Evolutionary conservation across 352 stramenopile species (phyloP).

Genomic region (Pythium aristosporum): DNA sequence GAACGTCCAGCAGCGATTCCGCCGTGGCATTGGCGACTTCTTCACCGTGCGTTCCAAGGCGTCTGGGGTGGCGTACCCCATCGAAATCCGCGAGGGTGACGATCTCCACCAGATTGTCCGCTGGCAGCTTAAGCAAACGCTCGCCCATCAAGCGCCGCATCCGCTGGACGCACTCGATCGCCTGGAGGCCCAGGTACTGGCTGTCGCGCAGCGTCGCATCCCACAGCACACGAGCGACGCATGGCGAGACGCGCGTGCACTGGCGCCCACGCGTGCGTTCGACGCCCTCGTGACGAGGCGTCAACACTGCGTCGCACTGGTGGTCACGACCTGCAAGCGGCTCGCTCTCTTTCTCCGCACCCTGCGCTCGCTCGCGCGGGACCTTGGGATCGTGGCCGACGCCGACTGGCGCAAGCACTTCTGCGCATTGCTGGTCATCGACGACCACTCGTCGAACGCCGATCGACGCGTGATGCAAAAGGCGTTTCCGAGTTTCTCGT

Average conservation of each 20-base stretch:
- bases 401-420: conserved; percentile 28
- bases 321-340: conserved; percentile 65
- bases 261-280: conserved; percentile 8
- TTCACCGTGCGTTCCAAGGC: conserved; percentile 7
- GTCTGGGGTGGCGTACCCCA: neutral
- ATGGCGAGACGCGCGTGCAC: conserved; percentile 29
- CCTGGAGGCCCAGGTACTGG: neutral
- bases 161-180: neutral
- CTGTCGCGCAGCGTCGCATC: neutral
- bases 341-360: conserved; percentile 43
- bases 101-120: conserved; percentile 38
- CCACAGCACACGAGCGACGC: conserved; percentile 15
- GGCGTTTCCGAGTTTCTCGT: conserved; percentile 35
- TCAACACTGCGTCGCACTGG: conserved; percentile 36
- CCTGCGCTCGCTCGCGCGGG: conserved; percentile 28
- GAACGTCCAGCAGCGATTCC: conserved; percentile 30
- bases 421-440: conserved; percentile 49
- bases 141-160: neutral
- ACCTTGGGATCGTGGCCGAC: conserved; percentile 9
- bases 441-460: conserved; percentile 43
- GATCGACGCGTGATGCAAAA: conserved; percentile 43
- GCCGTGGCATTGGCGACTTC: conserved; percentile 17
- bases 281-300: neutral
- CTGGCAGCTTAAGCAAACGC: conserved; percentile 14
- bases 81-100: conserved; percentile 42